Evolutionary conservation across 257 asterid species (phyloP).

Genomic region (Agastache rugosa): DNA sequence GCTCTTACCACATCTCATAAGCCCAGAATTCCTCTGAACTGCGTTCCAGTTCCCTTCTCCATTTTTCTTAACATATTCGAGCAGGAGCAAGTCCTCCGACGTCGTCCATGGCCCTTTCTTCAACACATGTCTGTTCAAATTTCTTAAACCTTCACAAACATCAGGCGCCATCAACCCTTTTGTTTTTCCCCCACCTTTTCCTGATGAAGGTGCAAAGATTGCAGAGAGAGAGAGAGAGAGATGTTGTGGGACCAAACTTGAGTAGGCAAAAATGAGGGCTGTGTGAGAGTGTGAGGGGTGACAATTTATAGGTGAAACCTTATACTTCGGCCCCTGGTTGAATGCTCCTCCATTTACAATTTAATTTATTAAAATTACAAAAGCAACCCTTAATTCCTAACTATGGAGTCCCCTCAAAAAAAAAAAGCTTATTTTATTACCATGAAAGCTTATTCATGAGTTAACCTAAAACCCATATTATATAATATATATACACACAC

Average conservation of each 20-base stretch:
- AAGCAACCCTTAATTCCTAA: neutral
- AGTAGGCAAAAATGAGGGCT: conserved; percentile 43
- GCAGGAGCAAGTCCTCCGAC: conserved; percentile 57
- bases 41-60: conserved; percentile 87
- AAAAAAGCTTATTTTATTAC: too few species aligned
- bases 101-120: conserved; percentile 87
- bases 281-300: conserved; percentile 48
- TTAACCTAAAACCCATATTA: too few species aligned
- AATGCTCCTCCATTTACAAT: conserved; percentile 55
- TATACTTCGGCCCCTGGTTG: conserved; percentile 62
- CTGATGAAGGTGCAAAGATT: conserved; percentile 25
- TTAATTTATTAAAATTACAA: conserved; percentile 14
- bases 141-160: conserved; percentile 41
- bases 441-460: too few species aligned
- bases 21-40: conserved; percentile 66
- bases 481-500: too few species aligned
- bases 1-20: conserved; percentile 71
- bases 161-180: conserved; percentile 56
- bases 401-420: too few species aligned
- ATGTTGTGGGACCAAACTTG: conserved; percentile 35
- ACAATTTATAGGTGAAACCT: conserved; percentile 68
- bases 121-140: conserved; percentile 32
- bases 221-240: conserved; percentile 24
- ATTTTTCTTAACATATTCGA: conserved; percentile 62
- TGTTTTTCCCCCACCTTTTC: neutral